phyloP scores from a whole-genome alignment of 441 rosid genomes.

The Eutrema salsugineum region DNA sequence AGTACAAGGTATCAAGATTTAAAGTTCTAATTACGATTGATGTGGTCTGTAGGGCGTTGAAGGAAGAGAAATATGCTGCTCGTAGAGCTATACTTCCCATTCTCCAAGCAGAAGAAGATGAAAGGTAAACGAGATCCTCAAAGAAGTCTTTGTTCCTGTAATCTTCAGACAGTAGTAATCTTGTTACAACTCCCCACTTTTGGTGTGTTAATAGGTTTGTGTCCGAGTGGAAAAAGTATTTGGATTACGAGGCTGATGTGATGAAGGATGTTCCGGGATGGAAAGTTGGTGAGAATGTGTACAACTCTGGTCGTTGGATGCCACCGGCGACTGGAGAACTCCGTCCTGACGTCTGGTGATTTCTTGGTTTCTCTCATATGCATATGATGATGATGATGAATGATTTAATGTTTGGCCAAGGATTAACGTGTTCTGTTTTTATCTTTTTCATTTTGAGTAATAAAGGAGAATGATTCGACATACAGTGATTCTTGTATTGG shows the following conservation, averaged over 20 bases:
- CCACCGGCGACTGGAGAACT: constrained; percentile 96
- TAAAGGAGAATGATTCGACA: constrained; percentile 21
- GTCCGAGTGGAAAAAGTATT: constrained; percentile 89
- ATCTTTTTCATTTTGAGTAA: not conserved
- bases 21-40: not conserved
- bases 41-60: constrained; percentile 58
- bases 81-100: constrained; percentile 77
- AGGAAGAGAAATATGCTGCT: constrained; percentile 87
- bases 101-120: constrained; percentile 97
- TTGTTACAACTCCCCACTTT: not conserved
- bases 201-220: constrained; percentile 50
- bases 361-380: not conserved
- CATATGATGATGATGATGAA: constrained; percentile 20
- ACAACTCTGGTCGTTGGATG: constrained; percentile 91
- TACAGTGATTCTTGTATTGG: constrained; percentile 12
- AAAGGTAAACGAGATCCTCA: constrained; percentile 45
- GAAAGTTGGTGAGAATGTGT: constrained; percentile 91
- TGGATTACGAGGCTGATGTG: constrained; percentile 86
- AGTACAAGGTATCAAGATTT: not conserved
- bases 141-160: not conserved
- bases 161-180: not conserved
- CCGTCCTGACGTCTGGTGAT: constrained; percentile 95
- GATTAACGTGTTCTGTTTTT: constrained; percentile 12
- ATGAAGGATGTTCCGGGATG: constrained; percentile 98
- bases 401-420: constrained; percentile 10